Evolutionary conservation across 2,329 filamentous ascomycete genomes (phyloP).

Genomic region (Nemania bipapillata): DNA sequence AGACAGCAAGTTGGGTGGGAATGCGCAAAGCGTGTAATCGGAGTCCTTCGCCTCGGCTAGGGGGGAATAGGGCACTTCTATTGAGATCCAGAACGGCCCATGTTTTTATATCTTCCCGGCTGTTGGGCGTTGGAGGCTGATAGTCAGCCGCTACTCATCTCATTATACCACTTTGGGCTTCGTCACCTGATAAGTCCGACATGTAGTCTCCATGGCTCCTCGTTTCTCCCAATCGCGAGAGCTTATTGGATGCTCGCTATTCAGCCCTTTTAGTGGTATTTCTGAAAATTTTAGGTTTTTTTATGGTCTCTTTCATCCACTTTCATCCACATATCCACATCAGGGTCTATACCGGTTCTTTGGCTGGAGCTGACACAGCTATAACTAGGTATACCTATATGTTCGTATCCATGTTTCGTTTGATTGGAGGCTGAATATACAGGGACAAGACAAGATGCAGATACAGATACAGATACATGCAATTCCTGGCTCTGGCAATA

Average conservation of each 20-base stretch:
- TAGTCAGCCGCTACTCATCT: conserved; percentile 13
- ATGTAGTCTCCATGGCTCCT: conserved; percentile 5
- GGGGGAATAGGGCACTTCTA: conserved; percentile 12
- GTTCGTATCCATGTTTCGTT: background rate
- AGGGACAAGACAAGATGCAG: background rate
- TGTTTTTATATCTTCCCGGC: conserved; percentile 1
- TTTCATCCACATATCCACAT: background rate
- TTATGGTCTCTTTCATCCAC: too few species aligned
- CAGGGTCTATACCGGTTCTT: background rate
- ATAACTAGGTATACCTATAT: background rate
- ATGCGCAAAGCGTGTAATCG: conserved; percentile 16
- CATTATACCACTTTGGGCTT: conserved; percentile 15
- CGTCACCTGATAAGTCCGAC: conserved; percentile 26
- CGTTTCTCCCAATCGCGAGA: conserved; percentile 7
- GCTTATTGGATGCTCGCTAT: conserved; percentile 8
- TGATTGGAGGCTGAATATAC: background rate
- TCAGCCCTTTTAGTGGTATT: conserved; percentile 13
- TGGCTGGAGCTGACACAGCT: background rate
- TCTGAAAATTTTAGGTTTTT: background rate
- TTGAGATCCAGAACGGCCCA: conserved; percentile 27
- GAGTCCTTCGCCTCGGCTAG: conserved; percentile 22
- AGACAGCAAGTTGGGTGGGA: background rate
- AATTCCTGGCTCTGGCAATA: background rate
- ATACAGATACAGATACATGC: too few species aligned
- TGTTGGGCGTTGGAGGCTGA: conserved; percentile 17